Evolutionary conservation across 2,329 filamentous ascomycete species (phyloP).

Genomic region (Neofusicoccum kwambonambiense): DNA sequence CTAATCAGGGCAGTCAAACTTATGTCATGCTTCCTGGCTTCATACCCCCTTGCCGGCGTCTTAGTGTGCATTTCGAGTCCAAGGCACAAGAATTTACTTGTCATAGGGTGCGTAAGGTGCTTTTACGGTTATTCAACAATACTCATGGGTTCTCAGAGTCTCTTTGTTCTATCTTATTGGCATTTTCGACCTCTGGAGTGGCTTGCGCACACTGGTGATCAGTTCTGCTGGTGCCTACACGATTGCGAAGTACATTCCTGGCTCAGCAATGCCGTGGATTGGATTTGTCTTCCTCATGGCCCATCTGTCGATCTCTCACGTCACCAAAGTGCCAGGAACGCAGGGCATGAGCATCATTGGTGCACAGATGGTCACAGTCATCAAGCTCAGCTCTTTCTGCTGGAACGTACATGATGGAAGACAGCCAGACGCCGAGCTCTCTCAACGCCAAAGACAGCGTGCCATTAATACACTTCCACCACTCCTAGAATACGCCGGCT

Average conservation of each 20-base stretch:
- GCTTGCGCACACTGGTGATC: conserved; percentile 73
- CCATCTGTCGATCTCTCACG: conserved; percentile 89
- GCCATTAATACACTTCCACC: no score
- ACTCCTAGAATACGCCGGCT: no score
- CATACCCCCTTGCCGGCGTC: no score
- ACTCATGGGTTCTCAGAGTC: conserved; percentile 49
- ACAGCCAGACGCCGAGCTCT: conserved; percentile 39
- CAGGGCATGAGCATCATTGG: conserved; percentile 80
- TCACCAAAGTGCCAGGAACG: conserved; percentile 62
- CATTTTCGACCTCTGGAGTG: conserved; percentile 88
- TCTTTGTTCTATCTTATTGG: conserved; percentile 90
- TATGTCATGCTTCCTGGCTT: no score
- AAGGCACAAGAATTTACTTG: no score
- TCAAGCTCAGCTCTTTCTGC: conserved; percentile 95
- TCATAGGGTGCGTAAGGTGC: no score
- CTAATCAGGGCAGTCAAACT: no score
- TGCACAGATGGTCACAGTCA: conserved; percentile 96
- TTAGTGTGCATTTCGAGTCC: no score
- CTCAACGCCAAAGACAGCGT: no score
- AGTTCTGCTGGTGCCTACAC: conserved; percentile 79
- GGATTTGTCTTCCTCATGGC: conserved; percentile 92
- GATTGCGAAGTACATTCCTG: conserved; percentile 79
- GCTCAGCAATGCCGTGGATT: conserved; percentile 96
- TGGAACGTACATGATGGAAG: conserved; percentile 97
- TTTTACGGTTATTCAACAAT: no score